Evolutionary conservation across 169 alveolate species (phyloP).

Genomic region (Ichthyophthirius multifiliis): DNA sequence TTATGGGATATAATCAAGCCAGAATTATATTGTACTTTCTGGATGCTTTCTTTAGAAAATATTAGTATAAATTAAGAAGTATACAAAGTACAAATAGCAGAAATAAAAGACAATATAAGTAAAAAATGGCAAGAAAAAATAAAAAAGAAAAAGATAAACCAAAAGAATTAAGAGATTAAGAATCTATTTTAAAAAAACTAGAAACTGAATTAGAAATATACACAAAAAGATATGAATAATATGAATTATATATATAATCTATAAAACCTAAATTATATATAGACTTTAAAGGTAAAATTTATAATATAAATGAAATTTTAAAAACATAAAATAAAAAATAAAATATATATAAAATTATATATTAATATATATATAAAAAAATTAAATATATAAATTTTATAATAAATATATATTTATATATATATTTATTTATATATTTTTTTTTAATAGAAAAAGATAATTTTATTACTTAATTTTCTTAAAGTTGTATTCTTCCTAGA

Average conservation of each 20-base stretch:
- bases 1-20: neutral
- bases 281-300: too few species aligned
- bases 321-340: too few species aligned
- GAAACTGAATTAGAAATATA: neutral
- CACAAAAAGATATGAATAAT: neutral
- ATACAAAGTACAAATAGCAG: neutral
- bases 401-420: too few species aligned
- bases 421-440: too few species aligned
- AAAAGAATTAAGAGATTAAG: neutral
- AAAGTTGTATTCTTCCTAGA: neutral
- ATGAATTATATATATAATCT: neutral
- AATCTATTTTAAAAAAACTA: neutral
- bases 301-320: too few species aligned
- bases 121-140: neutral
- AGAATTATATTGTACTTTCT: neutral
- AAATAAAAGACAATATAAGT: neutral
- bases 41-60: neutral
- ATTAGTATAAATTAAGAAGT: neutral
- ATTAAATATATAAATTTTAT: too few species aligned
- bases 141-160: neutral
- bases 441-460: too few species aligned
- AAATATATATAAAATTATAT: too few species aligned
- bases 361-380: too few species aligned
- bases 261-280: too few species aligned
- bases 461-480: neutral